Evolutionary conservation across 2,329 filamentous ascomycete genomes (phyloP), one percentile per base, ranked within the genome.

Genomic region (Daldinia sp.): DNA sequence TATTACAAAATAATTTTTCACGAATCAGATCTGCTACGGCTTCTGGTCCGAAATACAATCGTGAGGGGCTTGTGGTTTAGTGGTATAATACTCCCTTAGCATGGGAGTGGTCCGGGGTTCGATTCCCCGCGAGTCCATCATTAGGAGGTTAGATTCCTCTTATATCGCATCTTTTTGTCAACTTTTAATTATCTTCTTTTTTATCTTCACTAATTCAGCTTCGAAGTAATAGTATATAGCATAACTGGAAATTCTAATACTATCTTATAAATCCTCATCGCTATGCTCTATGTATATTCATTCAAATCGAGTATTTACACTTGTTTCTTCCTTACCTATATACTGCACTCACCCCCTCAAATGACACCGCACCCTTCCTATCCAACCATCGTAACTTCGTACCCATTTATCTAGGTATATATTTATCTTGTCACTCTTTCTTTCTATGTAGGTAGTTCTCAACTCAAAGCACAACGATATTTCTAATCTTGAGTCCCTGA

Each of bases 401-500:
- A 12, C 35, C 30, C 60, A 50, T 46, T 7, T 57, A 63, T 46
- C 18, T 23, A 35, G 33, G 6, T 9, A 35, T 35, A 1, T 48
- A 15, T 41, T 33, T 68, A 48, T 58, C 35, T 63, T 55, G 33
- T 37, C 37, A 6, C 42, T n/a, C 51, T 35, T 28, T 18, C 18
- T 37, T 35, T 35, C 33, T 35, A 9, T 35, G 7, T 35, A 10
- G 2, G 33, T 10, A 35, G 33, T 35, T 7, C 2, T 7, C 33
- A 33, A 33, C 9, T 81, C 75, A 89, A 65, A 89, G 74, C 67
- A 97, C 88, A 75, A 94, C 84, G 73, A 97, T 82, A 82, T 98
- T 98, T 55, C 86, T 87, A 74, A 98, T 92, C 70, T 87, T 85
- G 50, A 94, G 81, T 0, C 94, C 94, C 79, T 95, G 90, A 70